Evolutionary conservation across 257 asterid species (phyloP).

Genomic region (Solanum ossicruentum): DNA sequence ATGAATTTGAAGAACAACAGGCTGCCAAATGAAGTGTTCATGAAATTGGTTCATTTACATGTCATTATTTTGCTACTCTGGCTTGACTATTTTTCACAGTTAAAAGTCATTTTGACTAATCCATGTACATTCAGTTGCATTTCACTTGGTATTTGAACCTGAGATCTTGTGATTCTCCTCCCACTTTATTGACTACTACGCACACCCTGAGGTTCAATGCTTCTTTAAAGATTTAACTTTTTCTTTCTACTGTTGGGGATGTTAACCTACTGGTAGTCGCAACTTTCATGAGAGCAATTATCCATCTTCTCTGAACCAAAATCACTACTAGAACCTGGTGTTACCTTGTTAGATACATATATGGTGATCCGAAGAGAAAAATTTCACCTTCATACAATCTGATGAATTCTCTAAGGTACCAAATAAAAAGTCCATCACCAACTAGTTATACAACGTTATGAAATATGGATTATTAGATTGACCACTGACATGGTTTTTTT

Average conservation of each 20-base stretch:
- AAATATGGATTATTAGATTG: background rate
- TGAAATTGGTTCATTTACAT: background rate
- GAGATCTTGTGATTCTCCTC: background rate
- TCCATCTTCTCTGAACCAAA: background rate
- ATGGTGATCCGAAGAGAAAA: background rate
- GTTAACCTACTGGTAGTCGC: background rate
- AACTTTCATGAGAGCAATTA: background rate
- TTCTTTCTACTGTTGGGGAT: background rate
- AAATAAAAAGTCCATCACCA: background rate
- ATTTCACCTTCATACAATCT: background rate
- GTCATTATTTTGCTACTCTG: background rate
- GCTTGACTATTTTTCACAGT: background rate
- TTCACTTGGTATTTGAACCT: background rate
- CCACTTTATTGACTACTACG: background rate
- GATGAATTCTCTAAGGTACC: background rate
- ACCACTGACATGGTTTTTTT: background rate
- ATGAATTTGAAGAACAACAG: background rate
- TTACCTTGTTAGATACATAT: background rate
- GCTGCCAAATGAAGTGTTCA: background rate
- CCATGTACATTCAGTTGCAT: background rate
- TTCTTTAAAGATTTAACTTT: background rate
- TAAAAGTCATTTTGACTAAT: background rate
- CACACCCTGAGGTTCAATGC: background rate
- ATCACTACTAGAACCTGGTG: background rate
- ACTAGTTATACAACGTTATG: background rate